These are phyloP conservation scores for Hortaea sp. DNA, from an alignment of 2,329 filamentous ascomycete species.

Conservation along the genomic window DNA sequence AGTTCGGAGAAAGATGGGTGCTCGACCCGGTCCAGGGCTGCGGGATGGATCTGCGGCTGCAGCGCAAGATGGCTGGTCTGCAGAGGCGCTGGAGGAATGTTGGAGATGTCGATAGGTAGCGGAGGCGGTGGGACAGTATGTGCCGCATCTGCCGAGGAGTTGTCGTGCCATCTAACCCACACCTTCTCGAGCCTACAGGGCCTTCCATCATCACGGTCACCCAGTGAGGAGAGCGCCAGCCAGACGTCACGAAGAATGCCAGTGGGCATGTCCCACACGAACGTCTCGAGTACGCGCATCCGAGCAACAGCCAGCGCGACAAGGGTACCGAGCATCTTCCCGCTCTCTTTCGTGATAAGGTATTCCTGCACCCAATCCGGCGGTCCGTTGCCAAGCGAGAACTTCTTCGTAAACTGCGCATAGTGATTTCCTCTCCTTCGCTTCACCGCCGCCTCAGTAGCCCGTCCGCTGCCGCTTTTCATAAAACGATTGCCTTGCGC, in stretches of 20 bases:
- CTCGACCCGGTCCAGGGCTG: conserved; percentile 49
- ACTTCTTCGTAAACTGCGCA: conserved; percentile 68
- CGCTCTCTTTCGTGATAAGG: conserved; percentile 69
- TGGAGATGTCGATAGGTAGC: conserved; percentile 14
- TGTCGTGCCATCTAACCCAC: conserved; percentile 79
- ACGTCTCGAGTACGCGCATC: conserved; percentile 73
- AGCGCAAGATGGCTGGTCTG: conserved; percentile 3
- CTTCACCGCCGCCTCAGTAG: conserved; percentile 21
- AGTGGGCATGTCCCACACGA: conserved; percentile 84
- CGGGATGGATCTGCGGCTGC: conserved; percentile 14
- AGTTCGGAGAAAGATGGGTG: conserved; percentile 72
- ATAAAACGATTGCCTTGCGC: conserved; percentile 17
- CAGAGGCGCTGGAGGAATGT: conserved; percentile 10
- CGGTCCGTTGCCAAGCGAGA: conserved; percentile 75
- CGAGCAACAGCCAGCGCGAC: conserved; percentile 69
- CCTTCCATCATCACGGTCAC: conserved; percentile 48
- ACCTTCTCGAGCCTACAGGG: conserved; percentile 61
- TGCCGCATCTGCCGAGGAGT: conserved; percentile 41
- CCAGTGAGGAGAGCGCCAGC: conserved; percentile 63
- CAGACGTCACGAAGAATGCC: conserved; percentile 74
- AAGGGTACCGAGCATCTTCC: conserved; percentile 79
- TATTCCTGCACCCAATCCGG: conserved; percentile 71
- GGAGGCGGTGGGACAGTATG: conserved; percentile 24
- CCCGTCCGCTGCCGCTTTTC: conserved; percentile 11
- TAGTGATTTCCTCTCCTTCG: conserved; percentile 61